phyloP scores from a whole-genome alignment of 345 rosid species.

The Citrus sinensis region DVS_A1.0 CM039167.1:21972501-21973000 shows the following conservation, averaged over 20 bases:
- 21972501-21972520: constrained; percentile 52
- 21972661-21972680: too few species aligned
- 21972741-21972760: too few species aligned
- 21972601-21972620: constrained; percentile 43
- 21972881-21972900: background rate
- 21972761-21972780: too few species aligned
- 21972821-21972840: too few species aligned
- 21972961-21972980: constrained; percentile 40
- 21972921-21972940: background rate
- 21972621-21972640: background rate
- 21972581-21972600: constrained; percentile 65
- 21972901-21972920: background rate
- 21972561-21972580: constrained; percentile 66
- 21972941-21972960: background rate
- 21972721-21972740: too few species aligned
- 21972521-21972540: constrained; percentile 63
- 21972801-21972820: too few species aligned
- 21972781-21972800: too few species aligned
- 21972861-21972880: background rate
- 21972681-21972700: too few species aligned
- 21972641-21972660: background rate
- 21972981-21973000: constrained; percentile 63
- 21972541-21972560: constrained; percentile 72
- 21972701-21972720: too few species aligned
- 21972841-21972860: too few species aligned